phyloP scores from a whole-genome alignment of 306 rosid genomes.

The Fragaria vesca region DNA sequence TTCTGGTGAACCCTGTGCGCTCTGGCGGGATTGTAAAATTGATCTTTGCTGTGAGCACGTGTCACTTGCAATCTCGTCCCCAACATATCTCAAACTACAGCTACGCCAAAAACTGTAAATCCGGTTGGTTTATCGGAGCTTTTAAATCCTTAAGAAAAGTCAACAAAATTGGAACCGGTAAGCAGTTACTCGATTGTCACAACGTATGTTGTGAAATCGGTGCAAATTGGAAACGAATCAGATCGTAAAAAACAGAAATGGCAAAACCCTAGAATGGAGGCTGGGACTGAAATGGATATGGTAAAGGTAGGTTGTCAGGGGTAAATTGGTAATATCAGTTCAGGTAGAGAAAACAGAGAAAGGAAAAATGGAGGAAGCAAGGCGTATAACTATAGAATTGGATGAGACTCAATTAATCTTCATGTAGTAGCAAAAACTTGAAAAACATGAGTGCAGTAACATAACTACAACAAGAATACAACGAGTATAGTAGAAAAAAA shows the following conservation, averaged over 20 bases:
- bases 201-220: constrained; percentile 19
- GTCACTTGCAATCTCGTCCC: constrained; percentile 58
- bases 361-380: constrained; percentile 18
- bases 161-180: constrained; percentile 35
- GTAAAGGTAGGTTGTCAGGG: constrained; percentile 31
- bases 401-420: no score
- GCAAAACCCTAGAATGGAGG: constrained; percentile 33
- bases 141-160: constrained; percentile 34
- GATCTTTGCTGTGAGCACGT: constrained; percentile 66
- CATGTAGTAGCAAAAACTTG: no score
- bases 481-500: no score
- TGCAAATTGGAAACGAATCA: constrained; percentile 19
- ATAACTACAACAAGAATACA: no score
- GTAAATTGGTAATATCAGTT: constrained; percentile 28
- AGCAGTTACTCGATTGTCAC: constrained; percentile 17
- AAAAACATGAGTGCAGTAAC: no score
- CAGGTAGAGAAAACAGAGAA: background rate
- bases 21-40: constrained; percentile 51
- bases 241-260: constrained; percentile 23
- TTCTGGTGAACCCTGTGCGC: constrained; percentile 46
- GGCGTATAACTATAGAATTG: no score
- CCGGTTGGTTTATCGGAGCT: background rate
- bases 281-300: constrained; percentile 49
- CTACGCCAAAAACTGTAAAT: constrained; percentile 7
- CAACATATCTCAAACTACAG: constrained; percentile 42